Conservation (phyloP, 305 asterid species). For the Fraxinus ornus region DNA sequence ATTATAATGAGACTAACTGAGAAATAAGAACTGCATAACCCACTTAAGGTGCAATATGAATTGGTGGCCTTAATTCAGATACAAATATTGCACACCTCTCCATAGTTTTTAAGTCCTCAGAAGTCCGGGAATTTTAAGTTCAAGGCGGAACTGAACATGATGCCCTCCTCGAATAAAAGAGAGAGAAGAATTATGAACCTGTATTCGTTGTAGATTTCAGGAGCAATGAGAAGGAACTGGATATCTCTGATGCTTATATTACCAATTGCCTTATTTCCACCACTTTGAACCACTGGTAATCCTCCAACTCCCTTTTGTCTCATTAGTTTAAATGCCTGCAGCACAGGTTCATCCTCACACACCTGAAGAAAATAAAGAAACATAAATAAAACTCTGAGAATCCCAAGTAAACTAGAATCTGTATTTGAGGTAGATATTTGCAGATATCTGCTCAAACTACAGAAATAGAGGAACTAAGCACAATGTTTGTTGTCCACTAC, state of each 20-base stretch:
- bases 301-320: conserved; percentile 87
- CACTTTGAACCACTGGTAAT: conserved; percentile 72
- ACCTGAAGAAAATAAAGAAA: conserved; percentile 45
- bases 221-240: conserved; percentile 89
- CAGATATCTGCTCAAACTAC: background rate
- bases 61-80: background rate
- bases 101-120: background rate
- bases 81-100: background rate
- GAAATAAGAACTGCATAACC: background rate
- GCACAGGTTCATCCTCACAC: conserved; percentile 83
- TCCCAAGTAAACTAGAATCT: background rate
- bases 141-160: too few species aligned
- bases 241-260: conserved; percentile 95
- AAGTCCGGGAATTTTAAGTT: background rate
- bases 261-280: conserved; percentile 80
- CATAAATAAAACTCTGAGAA: background rate
- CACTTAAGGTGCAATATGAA: background rate
- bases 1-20: background rate
- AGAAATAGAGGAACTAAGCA: background rate
- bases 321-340: conserved; percentile 92
- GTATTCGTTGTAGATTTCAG: conserved; percentile 83
- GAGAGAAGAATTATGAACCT: conserved; percentile 41
- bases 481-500: background rate
- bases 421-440: background rate
- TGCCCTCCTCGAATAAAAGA: too few species aligned